Conservation (phyloP, 208 protist genomes). For the Strigomonas galati region DNA sequence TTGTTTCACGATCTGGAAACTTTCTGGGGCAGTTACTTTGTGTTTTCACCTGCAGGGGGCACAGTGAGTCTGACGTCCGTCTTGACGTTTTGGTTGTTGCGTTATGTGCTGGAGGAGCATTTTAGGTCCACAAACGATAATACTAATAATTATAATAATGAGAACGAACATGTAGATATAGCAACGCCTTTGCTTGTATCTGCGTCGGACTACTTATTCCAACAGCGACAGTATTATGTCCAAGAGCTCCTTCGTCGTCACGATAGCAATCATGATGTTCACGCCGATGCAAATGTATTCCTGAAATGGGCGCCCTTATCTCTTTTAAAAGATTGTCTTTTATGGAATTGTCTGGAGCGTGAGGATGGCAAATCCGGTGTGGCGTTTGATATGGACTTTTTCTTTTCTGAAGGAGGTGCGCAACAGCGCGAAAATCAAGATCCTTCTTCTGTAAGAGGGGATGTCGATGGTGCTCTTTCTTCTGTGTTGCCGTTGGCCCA, state of each 20-base stretch:
- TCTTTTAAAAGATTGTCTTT: conserved; percentile 6
- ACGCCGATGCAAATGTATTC: background rate
- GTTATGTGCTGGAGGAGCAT: too few relatives aligned
- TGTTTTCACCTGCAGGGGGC: too few relatives aligned
- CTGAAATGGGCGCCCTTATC: conserved; percentile 5
- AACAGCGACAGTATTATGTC: background rate
- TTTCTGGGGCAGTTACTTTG: conserved; percentile 5
- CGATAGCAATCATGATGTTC: background rate
- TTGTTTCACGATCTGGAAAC: background rate
- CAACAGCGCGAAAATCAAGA: too few relatives aligned
- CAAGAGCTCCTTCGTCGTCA: background rate
- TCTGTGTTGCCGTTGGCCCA: too few relatives aligned
- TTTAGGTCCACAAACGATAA: background rate
- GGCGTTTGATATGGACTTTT: too few relatives aligned
- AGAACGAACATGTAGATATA: background rate
- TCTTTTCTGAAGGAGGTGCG: too few relatives aligned
- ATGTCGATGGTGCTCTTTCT: too few relatives aligned
- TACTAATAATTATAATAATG: background rate
- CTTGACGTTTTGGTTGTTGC: too few relatives aligned
- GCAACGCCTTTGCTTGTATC: background rate
- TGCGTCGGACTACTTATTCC: conserved; percentile 2
- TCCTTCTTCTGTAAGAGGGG: too few relatives aligned
- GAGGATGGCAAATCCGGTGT: too few relatives aligned
- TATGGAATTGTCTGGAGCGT: background rate
- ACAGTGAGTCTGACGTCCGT: too few relatives aligned